phyloP scores from a whole-genome alignment of 345 rosid genomes.

The Sisymbrium irio region DNA sequence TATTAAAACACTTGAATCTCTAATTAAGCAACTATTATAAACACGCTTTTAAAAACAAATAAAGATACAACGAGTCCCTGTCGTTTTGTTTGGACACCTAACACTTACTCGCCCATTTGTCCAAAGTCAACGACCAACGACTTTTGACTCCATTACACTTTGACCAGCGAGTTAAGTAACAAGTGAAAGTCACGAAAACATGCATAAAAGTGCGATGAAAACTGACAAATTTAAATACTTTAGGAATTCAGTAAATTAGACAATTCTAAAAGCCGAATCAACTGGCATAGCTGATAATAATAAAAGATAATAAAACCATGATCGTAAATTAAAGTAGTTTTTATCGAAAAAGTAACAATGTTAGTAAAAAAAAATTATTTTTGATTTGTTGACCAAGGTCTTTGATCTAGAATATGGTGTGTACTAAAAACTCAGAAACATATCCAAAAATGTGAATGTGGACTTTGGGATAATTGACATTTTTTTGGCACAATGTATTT shows the following conservation, averaged over 20 bases:
- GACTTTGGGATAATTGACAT: conserved; percentile 33
- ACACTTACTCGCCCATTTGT: conserved; percentile 9
- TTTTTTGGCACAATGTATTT: conserved; percentile 8
- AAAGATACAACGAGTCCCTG: not conserved
- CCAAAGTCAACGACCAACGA: conserved; percentile 22
- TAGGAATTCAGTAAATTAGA: not conserved
- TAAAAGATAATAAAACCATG: not conserved
- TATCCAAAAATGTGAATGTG: conserved; percentile 28
- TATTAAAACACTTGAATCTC: not conserved
- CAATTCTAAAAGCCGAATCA: not conserved
- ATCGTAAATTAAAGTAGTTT: not conserved
- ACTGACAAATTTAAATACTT: not conserved
- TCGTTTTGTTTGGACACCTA: conserved; percentile 13
- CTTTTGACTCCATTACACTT: conserved; percentile 10
- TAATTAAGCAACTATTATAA: not conserved
- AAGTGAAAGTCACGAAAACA: not conserved
- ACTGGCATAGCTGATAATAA: not conserved
- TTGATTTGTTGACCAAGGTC: conserved; percentile 30
- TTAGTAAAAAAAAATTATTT: too few species aligned
- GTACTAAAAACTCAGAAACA: conserved; percentile 1
- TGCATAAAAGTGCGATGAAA: not conserved
- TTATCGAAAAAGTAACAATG: not conserved
- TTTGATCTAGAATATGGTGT: conserved; percentile 7
- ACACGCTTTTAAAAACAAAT: not conserved
- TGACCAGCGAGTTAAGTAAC: conserved; percentile 6